Conservation (phyloP, 2,329 filamentous ascomycete genomes). For the Catunica adiposa region DNA sequence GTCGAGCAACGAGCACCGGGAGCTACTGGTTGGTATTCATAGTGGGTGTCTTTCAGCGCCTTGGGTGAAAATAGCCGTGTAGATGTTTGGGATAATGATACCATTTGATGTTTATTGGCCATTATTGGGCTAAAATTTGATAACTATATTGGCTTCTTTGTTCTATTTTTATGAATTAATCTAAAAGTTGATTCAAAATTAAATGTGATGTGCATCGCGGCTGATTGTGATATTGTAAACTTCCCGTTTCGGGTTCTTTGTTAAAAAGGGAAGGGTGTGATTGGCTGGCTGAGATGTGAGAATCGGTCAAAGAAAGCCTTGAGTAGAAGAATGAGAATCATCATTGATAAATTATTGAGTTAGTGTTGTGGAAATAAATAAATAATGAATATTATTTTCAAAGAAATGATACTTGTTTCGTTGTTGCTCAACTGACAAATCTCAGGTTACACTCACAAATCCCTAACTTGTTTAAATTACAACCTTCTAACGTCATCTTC, state of each 20-base stretch:
- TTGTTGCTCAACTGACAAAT: too few relatives aligned
- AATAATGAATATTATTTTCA: not conserved
- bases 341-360: too few relatives aligned
- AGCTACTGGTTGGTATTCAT: conserved; percentile 51
- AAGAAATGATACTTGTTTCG: too few relatives aligned
- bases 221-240: not conserved
- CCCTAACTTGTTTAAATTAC: too few relatives aligned
- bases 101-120: not conserved
- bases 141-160: conserved; percentile 1
- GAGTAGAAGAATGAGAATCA: not conserved
- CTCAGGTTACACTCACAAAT: too few relatives aligned
- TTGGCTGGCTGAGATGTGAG: not conserved
- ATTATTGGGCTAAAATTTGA: not conserved
- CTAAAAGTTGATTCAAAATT: too few relatives aligned
- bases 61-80: not conserved
- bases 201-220: not conserved
- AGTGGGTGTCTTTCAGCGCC: conserved; percentile 15
- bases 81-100: conserved; percentile 3
- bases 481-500: too few relatives aligned
- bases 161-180: conserved; percentile 4
- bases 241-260: not conserved
- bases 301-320: not conserved
- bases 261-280: not conserved
- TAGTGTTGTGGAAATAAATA: too few relatives aligned
- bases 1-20: conserved; percentile 40